Evolutionary conservation across 2,329 filamentous ascomycete species (phyloP).

Genomic region (Diaporthe velutina): DNA sequence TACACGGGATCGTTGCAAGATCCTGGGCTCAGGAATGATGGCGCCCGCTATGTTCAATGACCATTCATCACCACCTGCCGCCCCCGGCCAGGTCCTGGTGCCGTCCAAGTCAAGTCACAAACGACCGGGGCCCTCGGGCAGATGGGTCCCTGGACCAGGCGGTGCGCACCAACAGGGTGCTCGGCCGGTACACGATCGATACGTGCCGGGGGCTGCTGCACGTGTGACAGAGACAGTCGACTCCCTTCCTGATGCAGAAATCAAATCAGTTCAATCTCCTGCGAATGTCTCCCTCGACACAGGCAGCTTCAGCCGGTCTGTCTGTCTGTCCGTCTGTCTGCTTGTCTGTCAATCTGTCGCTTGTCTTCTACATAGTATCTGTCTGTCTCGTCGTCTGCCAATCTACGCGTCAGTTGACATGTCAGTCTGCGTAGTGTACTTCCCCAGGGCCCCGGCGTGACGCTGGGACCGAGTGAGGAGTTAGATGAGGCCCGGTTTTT

Average conservation of each 20-base stretch:
- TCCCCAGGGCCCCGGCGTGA: conserved; percentile 6
- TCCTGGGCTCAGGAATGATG: conserved; percentile 25
- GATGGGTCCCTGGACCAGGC: neutral
- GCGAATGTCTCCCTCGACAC: conserved; percentile 11
- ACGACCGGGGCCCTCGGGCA: conserved; percentile 14
- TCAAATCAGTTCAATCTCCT: conserved; percentile 5
- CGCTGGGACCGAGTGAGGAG: neutral
- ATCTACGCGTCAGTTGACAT: neutral
- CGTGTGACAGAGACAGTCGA: conserved; percentile 19
- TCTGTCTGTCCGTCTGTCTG: neutral
- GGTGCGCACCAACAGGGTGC: neutral
- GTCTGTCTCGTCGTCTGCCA: neutral
- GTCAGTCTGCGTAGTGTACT: neutral
- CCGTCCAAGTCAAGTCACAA: conserved; percentile 8
- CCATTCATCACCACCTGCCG: neutral
- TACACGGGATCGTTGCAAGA: neutral
- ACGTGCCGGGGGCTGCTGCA: conserved; percentile 25
- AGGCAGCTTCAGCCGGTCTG: neutral
- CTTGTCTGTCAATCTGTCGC: neutral
- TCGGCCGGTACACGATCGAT: conserved; percentile 25
- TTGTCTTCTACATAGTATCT: too few relatives aligned
- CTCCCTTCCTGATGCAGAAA: conserved; percentile 30
- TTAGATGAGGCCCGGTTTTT: conserved; percentile 16
- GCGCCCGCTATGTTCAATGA: conserved; percentile 4
- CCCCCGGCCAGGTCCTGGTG: neutral